phyloP scores from a whole-genome alignment of 2,329 filamentous ascomycete species.

The Rachicladosporium sp. region DNA sequence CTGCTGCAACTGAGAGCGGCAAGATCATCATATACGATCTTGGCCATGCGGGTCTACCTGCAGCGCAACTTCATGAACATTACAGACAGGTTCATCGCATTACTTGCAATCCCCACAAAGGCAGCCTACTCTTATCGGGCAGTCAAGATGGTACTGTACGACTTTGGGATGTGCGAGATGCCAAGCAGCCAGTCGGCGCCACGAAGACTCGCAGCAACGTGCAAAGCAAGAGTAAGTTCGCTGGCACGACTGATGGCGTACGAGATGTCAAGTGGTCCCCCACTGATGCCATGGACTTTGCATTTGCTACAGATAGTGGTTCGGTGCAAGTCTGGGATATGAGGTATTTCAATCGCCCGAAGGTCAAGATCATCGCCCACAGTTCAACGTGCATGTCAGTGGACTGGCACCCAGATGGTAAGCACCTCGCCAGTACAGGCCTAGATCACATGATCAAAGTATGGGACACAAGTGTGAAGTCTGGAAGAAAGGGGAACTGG shows the following conservation, averaged over 20 bases:
- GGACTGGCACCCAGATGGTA: conserved; percentile 57
- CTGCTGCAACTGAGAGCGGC: conserved; percentile 52
- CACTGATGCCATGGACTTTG: conserved; percentile 49
- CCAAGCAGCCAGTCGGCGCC: conserved; percentile 23
- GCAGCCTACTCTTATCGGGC: conserved; percentile 48
- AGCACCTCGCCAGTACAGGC: conserved; percentile 50
- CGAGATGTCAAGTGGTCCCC: conserved; percentile 55
- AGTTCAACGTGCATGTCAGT: conserved; percentile 45
- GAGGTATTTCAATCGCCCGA: conserved; percentile 42
- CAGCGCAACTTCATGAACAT: conserved; percentile 52
- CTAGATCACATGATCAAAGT: conserved; percentile 50
- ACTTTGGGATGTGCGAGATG: conserved; percentile 51
- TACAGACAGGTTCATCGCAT: conserved; percentile 53
- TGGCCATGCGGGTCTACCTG: conserved; percentile 46
- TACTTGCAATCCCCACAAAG: conserved; percentile 51
- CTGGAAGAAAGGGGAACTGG: conserved; percentile 47
- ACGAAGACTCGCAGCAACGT: conserved; percentile 35
- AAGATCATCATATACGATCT: conserved; percentile 55
- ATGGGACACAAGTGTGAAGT: conserved; percentile 49
- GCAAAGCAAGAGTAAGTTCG: conserved; percentile 42
- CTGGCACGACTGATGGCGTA: conserved; percentile 47
- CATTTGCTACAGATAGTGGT: conserved; percentile 52
- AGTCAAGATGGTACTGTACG: conserved; percentile 53
- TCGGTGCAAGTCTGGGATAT: conserved; percentile 54
- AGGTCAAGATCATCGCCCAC: conserved; percentile 50